Conservation (phyloP, 108 stramenopile genomes). For the Tribonema minus region DNA sequence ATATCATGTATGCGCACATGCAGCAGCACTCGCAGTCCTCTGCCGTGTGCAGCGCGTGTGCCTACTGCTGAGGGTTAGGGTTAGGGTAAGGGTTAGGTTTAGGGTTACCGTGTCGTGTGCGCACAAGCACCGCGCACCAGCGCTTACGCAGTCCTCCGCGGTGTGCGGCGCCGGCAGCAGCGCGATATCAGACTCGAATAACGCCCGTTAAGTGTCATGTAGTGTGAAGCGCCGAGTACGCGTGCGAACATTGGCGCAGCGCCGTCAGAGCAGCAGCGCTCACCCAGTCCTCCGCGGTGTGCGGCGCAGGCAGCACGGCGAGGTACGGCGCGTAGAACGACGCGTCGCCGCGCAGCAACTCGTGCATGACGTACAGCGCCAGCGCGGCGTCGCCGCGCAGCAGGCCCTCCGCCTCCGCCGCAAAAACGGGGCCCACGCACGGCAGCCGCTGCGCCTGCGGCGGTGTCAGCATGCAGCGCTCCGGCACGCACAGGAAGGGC, state of each 20-base stretch:
- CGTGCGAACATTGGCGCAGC: too few relatives aligned
- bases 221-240: too few relatives aligned
- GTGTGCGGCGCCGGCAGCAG: conserved; percentile 50
- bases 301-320: conserved; percentile 48
- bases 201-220: too few relatives aligned
- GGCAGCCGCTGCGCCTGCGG: conserved; percentile 39
- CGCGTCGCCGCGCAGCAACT: conserved; percentile 36
- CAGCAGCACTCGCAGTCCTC: too few relatives aligned
- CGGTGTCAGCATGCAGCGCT: conserved; percentile 42
- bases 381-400: conserved; percentile 52
- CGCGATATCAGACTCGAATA: conserved; percentile 53
- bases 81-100: too few relatives aligned
- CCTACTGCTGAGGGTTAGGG: too few relatives aligned
- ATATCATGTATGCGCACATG: too few relatives aligned
- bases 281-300: conserved; percentile 45
- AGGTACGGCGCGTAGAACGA: conserved; percentile 62
- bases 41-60: too few relatives aligned
- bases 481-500: conserved; percentile 36
- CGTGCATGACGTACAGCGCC: conserved; percentile 57
- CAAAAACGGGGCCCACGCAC: conserved; percentile 37
- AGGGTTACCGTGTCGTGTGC: too few relatives aligned
- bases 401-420: conserved; percentile 1
- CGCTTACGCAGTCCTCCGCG: conserved; percentile 49
- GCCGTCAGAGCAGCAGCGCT: too few relatives aligned
- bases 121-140: too few relatives aligned